These are phyloP conservation scores for Arachnomyces sp. DNA, from an alignment of 2,329 filamentous ascomycete species.

Conservation along the genomic window DNA sequence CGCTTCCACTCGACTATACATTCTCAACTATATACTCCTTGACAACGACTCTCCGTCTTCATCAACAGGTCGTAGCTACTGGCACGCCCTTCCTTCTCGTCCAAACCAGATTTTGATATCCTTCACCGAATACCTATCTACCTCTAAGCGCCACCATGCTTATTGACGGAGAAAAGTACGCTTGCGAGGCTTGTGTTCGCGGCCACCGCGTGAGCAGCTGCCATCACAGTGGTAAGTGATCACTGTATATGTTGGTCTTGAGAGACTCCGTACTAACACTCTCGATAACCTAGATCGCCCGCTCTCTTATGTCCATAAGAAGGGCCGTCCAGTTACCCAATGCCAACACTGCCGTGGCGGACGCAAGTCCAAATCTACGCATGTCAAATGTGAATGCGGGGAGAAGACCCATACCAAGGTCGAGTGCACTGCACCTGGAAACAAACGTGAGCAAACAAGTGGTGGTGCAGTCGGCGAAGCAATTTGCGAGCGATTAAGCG, in stretches of 20 bases:
- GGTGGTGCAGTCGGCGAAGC: constrained; percentile 28
- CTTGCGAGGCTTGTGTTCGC: constrained; percentile 78
- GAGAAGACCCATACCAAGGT: constrained; percentile 56
- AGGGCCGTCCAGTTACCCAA: constrained; percentile 94
- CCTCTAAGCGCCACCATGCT: constrained; percentile 10
- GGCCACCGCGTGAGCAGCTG: constrained; percentile 98
- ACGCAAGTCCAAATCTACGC: constrained; percentile 90
- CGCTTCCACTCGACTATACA: no score
- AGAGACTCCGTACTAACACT: constrained; percentile 8
- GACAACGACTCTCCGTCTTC: not conserved
- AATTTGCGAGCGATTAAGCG: constrained; percentile 13
- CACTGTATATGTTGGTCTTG: constrained; percentile 11
- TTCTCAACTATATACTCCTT: no score
- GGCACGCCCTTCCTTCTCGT: no score
- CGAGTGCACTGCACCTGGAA: constrained; percentile 25
- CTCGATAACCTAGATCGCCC: constrained; percentile 60
- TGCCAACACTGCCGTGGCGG: constrained; percentile 92
- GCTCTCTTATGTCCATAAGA: constrained; percentile 91
- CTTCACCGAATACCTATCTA: not conserved
- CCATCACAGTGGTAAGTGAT: constrained; percentile 76
- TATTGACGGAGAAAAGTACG: constrained; percentile 18
- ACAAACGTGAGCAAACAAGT: constrained; percentile 31
- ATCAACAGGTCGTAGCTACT: no score
- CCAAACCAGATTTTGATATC: not conserved
- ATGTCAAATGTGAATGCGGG: constrained; percentile 94